phyloP scores from a whole-genome alignment of 805 yeast genomes.

The Yarrowia sp. region DNA sequence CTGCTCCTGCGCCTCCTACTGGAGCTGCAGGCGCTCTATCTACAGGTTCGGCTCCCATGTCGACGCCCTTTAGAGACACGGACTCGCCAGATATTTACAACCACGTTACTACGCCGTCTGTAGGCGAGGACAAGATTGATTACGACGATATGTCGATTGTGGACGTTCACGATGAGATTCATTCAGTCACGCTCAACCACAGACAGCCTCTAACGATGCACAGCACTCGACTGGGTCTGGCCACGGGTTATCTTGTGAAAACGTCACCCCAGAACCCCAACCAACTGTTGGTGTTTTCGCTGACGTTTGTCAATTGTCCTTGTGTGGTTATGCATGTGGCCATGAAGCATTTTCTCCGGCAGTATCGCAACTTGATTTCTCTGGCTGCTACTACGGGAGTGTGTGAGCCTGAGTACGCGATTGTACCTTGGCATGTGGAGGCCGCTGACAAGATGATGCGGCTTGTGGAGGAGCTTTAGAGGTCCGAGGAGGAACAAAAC shows the following conservation, averaged over 20 bases:
- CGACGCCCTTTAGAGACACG: conserved; percentile 24
- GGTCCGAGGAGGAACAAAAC: not conserved
- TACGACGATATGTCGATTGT: conserved; percentile 32
- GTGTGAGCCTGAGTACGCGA: conserved; percentile 31
- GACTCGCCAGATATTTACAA: conserved; percentile 37
- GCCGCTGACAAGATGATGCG: conserved; percentile 37
- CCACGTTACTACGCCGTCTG: conserved; percentile 14
- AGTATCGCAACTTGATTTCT: conserved; percentile 40
- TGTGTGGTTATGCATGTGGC: conserved; percentile 32
- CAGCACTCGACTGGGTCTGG: conserved; percentile 23
- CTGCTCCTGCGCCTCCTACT: not conserved
- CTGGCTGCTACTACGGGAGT: conserved; percentile 40
- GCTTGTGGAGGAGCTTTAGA: conserved; percentile 21
- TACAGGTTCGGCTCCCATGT: not conserved
- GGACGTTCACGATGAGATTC: conserved; percentile 36
- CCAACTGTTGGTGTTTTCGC: conserved; percentile 21
- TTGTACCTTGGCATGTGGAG: conserved; percentile 43
- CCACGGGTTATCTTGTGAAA: conserved; percentile 31
- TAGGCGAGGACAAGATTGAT: conserved; percentile 24
- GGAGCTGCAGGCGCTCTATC: not conserved
- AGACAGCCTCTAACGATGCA: conserved; percentile 25
- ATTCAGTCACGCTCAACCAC: conserved; percentile 34
- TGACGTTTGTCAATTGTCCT: conserved; percentile 30
- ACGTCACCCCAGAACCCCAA: conserved; percentile 25
- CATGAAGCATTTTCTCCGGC: conserved; percentile 38